phyloP scores from a whole-genome alignment of 1,284 basidiomycete genomes.

The Ustilago nuda region DNA sequence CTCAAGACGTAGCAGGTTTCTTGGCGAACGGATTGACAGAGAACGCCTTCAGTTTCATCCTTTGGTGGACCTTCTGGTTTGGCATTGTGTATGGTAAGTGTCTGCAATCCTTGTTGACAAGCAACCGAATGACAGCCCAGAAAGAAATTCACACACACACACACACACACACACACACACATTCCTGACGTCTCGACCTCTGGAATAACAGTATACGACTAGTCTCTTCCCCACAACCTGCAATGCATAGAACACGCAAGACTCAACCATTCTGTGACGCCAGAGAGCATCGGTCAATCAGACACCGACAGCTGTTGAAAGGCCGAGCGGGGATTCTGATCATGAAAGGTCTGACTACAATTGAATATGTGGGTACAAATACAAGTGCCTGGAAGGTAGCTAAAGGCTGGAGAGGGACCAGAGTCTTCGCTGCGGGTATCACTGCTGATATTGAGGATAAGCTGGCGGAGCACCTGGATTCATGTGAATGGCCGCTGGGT shows the following conservation, averaged over 20 bases:
- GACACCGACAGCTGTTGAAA: background rate
- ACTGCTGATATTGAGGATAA: conserved; percentile 32
- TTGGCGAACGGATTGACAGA: conserved; percentile 49
- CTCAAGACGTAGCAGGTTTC: conserved; percentile 24
- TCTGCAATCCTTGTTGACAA: background rate
- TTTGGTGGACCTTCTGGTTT: conserved; percentile 69
- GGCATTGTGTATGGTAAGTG: conserved; percentile 66
- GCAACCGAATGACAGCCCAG: background rate
- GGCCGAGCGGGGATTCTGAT: background rate
- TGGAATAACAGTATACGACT: background rate
- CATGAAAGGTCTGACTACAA: background rate
- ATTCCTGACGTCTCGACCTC: background rate
- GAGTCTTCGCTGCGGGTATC: background rate
- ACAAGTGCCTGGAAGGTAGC: conserved; percentile 13
- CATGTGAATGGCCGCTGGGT: conserved; percentile 30
- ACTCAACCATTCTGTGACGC: background rate
- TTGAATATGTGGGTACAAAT: conserved; percentile 24
- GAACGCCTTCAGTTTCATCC: conserved; percentile 62
- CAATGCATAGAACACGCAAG: background rate
- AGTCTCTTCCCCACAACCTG: background rate
- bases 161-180: background rate
- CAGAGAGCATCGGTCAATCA: background rate
- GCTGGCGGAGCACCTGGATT: conserved; percentile 23
- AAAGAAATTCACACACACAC: background rate
- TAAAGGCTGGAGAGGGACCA: background rate